Percentiles rank a stretch among this genome's conserved stretches.
These are phyloP conservation scores for Cornus suecica DNA, from an alignment of 148 eudicot genomes.

Conservation along the genomic window DNA sequence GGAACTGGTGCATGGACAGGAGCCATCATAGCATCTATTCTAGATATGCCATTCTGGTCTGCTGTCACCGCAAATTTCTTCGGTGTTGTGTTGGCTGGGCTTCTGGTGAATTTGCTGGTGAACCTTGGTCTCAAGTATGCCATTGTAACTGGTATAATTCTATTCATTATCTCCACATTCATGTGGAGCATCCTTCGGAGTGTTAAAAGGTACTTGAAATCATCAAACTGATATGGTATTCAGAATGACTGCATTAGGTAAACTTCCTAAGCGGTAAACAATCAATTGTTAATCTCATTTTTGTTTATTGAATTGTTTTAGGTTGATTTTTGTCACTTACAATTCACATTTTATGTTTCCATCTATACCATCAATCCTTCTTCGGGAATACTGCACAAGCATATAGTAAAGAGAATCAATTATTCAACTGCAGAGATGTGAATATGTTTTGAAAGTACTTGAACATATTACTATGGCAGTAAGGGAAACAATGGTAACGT, in stretches of 20 bases:
- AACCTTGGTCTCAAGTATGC: conserved; percentile 93
- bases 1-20: conserved; percentile 99
- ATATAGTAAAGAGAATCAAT: not conserved
- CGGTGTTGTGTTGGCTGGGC: conserved; percentile 91
- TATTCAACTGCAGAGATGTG: too few relatives aligned
- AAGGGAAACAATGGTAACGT: too few relatives aligned
- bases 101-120: conserved; percentile 80
- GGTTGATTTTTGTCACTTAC: not conserved
- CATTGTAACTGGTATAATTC: conserved; percentile 47
- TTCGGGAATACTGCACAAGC: not conserved
- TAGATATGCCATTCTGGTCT: conserved; percentile 90
- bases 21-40: conserved; percentile 79
- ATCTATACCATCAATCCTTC: not conserved
- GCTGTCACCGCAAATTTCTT: conserved; percentile 82
- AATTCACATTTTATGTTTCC: not conserved
- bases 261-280: not conserved
- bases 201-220: conserved; percentile 42
- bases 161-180: conserved; percentile 70
- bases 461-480: too few relatives aligned
- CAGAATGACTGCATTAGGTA: not conserved
- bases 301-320: not conserved
- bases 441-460: too few relatives aligned
- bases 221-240: conserved; percentile 27
- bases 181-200: conserved; percentile 84
- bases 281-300: conserved; percentile 2